Evolutionary conservation across 768 basidiomycete species (phyloP).

Genomic region (Clathrus columnatus): DNA sequence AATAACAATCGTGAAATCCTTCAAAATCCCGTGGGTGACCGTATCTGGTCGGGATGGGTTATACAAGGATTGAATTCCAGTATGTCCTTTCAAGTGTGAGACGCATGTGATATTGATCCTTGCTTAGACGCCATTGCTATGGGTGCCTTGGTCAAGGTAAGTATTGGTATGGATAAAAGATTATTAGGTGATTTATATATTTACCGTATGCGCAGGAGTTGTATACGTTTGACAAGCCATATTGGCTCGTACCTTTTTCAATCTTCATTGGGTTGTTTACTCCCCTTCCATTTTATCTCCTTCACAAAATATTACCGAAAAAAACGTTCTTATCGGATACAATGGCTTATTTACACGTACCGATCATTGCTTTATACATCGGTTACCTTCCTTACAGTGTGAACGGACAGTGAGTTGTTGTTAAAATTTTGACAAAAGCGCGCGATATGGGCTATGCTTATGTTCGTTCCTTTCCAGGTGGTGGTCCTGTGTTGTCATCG

Average conservation of each 20-base stretch:
- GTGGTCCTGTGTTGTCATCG: constrained; percentile 41
- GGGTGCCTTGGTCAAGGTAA: constrained; percentile 38
- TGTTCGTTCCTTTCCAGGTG: constrained; percentile 24
- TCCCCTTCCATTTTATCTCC: constrained; percentile 41
- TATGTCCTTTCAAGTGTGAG: background rate
- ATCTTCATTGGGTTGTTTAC: constrained; percentile 44
- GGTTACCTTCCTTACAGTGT: constrained; percentile 38
- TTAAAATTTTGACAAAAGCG: too few relatives aligned
- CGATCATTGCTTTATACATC: constrained; percentile 31
- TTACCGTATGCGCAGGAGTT: constrained; percentile 27
- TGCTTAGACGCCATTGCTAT: constrained; percentile 38
- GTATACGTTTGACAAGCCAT: constrained; percentile 38
- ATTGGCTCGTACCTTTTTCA: constrained; percentile 38
- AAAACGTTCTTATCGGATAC: constrained; percentile 24
- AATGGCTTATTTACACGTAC: constrained; percentile 38
- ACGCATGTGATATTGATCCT: background rate
- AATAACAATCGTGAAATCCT: constrained; percentile 36
- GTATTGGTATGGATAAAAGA: background rate
- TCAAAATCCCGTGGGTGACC: constrained; percentile 40
- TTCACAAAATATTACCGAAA: constrained; percentile 30
- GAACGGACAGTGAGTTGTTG: constrained; percentile 33
- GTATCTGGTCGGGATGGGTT: constrained; percentile 44
- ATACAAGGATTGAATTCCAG: constrained; percentile 42
- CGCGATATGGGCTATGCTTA: background rate
- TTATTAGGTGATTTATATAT: background rate